A percentile compares a stretch with the other conserved stretches of the same genome.
phyloP scores from a whole-genome alignment of 2,329 filamentous ascomycete genomes.

The Trichophyton simii region DNA sequence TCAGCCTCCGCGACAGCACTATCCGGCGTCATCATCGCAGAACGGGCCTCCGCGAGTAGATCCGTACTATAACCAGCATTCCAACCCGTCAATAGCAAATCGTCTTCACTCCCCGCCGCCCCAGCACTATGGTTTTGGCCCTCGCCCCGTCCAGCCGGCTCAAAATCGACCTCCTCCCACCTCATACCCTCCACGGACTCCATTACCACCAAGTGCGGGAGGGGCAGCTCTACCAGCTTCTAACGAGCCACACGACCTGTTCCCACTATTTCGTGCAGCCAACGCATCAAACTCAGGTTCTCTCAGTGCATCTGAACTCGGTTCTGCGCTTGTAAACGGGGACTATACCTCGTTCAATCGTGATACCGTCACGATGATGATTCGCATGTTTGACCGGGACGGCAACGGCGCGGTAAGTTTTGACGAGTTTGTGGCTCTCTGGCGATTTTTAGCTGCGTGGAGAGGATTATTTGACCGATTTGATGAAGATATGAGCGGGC shows the following conservation, averaged over 20 bases:
- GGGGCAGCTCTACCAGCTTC: conserved; percentile 27
- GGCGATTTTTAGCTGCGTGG: conserved; percentile 93
- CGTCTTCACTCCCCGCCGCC: conserved; percentile 33
- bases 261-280: conserved; percentile 78
- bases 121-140: conserved; percentile 39
- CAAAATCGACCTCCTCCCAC: conserved; percentile 44
- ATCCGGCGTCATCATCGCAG: background rate
- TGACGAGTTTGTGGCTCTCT: conserved; percentile 89
- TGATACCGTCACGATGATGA: conserved; percentile 97
- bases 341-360: conserved; percentile 91
- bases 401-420: conserved; percentile 82
- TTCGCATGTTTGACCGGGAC: conserved; percentile 96
- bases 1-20: background rate
- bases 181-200: conserved; percentile 54
- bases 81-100: conserved; percentile 20
- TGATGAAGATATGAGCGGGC: conserved; percentile 73
- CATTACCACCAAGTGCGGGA: conserved; percentile 37
- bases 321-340: conserved; percentile 84
- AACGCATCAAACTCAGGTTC: conserved; percentile 68
- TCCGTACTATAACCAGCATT: conserved; percentile 6
- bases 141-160: conserved; percentile 40
- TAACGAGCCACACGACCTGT: conserved; percentile 48
- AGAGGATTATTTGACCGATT: conserved; percentile 89
- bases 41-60: background rate
- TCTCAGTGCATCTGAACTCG: conserved; percentile 74